Conservation (phyloP, 305 asterid genomes). For the Solanum chacoense region DNA sequence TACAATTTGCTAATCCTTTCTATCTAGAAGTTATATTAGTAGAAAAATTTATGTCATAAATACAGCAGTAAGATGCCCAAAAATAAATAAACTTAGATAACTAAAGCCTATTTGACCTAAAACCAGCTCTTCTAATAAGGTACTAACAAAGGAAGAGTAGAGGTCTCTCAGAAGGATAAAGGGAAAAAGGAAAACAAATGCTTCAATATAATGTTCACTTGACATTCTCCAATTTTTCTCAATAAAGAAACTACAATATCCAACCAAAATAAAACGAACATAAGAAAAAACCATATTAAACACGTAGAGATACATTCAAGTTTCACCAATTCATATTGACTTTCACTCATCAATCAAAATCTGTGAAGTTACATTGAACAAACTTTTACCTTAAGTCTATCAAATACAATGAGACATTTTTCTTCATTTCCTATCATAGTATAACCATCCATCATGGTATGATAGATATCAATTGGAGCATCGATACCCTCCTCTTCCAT, state of each 20-base stretch:
- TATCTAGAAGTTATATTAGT: not conserved
- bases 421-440: slow-evolving; percentile 60
- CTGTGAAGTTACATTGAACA: not conserved
- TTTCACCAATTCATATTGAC: not conserved
- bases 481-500: slow-evolving; percentile 95
- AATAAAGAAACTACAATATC: not conserved
- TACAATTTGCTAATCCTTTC: not conserved
- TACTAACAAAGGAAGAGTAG: not conserved
- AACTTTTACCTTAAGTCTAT: slow-evolving; percentile 62
- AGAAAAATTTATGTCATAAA: not conserved
- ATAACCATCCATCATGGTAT: slow-evolving; percentile 99
- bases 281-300: not conserved
- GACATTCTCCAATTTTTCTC: not conserved
- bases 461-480: slow-evolving; percentile 82
- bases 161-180: not conserved
- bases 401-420: slow-evolving; percentile 73
- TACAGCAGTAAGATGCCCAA: not conserved
- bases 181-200: not conserved
- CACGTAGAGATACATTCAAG: not conserved
- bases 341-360: not conserved
- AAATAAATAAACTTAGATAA: not conserved
- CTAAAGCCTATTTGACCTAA: not conserved
- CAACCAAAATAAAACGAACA: not conserved
- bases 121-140: not conserved
- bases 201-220: not conserved